Evolutionary conservation across 78 protist genomes (phyloP), one percentile per base, ranked within the genome.

Genomic region (Monocercomonoides exilis): DNA sequence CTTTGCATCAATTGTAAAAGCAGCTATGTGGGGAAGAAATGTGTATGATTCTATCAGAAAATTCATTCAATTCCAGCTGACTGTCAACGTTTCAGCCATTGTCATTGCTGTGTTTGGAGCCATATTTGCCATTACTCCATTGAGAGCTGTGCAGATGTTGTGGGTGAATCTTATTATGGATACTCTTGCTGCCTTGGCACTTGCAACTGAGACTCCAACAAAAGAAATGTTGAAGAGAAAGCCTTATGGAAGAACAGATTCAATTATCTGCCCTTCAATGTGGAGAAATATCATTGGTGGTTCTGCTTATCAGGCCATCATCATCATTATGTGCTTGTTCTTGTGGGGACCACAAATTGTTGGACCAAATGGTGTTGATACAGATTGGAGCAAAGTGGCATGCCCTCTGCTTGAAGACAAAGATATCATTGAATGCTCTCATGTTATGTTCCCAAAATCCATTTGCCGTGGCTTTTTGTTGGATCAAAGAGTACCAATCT

Each of bases 21-120:
- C 95, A 0, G 94, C 90, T 44, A 89, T 41, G 91, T 98, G 98
- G 98, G 99, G 99, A 43, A 91, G 99, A 81, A 93, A 90, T 77
- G 97, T 96, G 42, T 79, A 79, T 41, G 91, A 87, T 3, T 85
- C 43, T 21, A 87, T 89, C 29, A 35, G 77, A 32, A 89, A 89
- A 43, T 89, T 89, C 77, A 36, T 96, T 44, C 98, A 96, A 87
- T 97, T 96, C 96, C 98, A 96, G 86, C 91, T 96, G 85, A 96
- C 98, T 3, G 98, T 96, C 63, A 96, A 96, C 91, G 43, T 94
- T 1, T 91, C 90, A 0, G 98, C 98, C 44, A 87, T 96, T 29
- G 5, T 89, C 1, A 80, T 96, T 2, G 96, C 97, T 6, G 86
- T 96, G 84, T 2, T 85, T 6, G 82, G 82, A 21, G 82, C 82